A percentile compares a stretch with the other conserved stretches of the same genome.
Evolutionary conservation across 2,329 filamentous ascomycete species (phyloP).

Genomic region (Clarireedia homoeocarpa): DNA sequence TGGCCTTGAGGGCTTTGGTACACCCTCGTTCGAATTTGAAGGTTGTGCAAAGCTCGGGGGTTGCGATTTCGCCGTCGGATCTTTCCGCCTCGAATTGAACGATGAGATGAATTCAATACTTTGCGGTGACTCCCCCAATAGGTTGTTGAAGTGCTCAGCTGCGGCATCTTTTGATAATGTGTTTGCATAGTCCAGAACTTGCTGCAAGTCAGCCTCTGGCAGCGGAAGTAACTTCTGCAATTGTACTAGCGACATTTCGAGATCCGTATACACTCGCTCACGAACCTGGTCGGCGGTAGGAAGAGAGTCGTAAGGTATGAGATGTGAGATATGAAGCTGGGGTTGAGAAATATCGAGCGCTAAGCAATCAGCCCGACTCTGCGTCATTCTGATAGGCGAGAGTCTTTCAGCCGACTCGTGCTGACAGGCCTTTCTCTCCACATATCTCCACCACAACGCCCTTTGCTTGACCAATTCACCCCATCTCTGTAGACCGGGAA

Average conservation of each 20-base stretch:
- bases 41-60: slow-evolving; percentile 2
- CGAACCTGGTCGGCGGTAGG: neutral
- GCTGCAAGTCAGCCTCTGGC: slow-evolving; percentile 74
- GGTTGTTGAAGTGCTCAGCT: slow-evolving; percentile 76
- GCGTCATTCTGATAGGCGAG: neutral
- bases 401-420: neutral
- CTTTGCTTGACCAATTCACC: neutral
- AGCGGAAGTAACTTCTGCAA: slow-evolving; percentile 75
- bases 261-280: neutral
- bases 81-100: slow-evolving; percentile 60
- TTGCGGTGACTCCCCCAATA: slow-evolving; percentile 79
- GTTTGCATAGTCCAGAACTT: slow-evolving; percentile 75
- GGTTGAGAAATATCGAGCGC: neutral
- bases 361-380: neutral
- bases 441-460: neutral
- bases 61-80: slow-evolving; percentile 26
- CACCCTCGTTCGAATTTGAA: slow-evolving; percentile 21
- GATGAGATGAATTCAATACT: slow-evolving; percentile 63
- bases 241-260: slow-evolving; percentile 46
- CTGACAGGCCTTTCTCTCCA: too few species aligned
- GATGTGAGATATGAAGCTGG: neutral
- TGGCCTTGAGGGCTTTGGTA: slow-evolving; percentile 42
- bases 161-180: slow-evolving; percentile 70
- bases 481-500: too few species aligned
- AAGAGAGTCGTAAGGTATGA: neutral